Percentiles rank a stretch among this genome's conserved stretches.
Conservation (phyloP, 1,284 basidiomycete genomes). For the Mycena sp. region DNA sequence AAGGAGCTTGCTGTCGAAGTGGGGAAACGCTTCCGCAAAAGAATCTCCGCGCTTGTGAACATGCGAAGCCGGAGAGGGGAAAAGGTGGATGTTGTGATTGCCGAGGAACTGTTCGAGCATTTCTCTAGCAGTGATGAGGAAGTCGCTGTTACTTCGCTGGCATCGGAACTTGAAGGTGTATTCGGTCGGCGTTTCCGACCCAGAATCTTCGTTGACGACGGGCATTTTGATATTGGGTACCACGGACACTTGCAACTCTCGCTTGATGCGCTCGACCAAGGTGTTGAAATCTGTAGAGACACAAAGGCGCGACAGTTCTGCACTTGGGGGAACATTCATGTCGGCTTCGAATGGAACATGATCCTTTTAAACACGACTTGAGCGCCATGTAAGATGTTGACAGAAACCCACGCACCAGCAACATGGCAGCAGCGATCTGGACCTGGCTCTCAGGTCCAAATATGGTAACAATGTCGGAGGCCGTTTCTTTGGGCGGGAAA, state of each 20-base stretch:
- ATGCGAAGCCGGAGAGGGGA: constrained; percentile 76
- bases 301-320: constrained; percentile 81
- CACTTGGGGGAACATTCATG: constrained; percentile 87
- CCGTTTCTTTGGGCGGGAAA: constrained; percentile 96
- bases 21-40: constrained; percentile 94
- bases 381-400: not conserved
- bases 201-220: constrained; percentile 48
- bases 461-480: constrained; percentile 90
- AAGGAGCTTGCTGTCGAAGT: constrained; percentile 95
- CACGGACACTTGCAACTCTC: constrained; percentile 92
- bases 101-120: constrained; percentile 93
- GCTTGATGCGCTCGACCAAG: constrained; percentile 90
- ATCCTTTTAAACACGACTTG: constrained; percentile 60
- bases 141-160: constrained; percentile 94
- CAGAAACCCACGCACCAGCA: constrained; percentile 71
- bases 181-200: constrained; percentile 67
- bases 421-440: constrained; percentile 95
- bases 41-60: constrained; percentile 89
- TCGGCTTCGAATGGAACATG: constrained; percentile 98
- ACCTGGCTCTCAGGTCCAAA: constrained; percentile 98
- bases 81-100: constrained; percentile 84
- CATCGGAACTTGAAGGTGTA: constrained; percentile 96
- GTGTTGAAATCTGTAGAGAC: constrained; percentile 83
- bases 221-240: constrained; percentile 75
- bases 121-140: constrained; percentile 89